Conservation (phyloP, 1,139 yeast species). For the Kodamaea fungicola region DNA sequence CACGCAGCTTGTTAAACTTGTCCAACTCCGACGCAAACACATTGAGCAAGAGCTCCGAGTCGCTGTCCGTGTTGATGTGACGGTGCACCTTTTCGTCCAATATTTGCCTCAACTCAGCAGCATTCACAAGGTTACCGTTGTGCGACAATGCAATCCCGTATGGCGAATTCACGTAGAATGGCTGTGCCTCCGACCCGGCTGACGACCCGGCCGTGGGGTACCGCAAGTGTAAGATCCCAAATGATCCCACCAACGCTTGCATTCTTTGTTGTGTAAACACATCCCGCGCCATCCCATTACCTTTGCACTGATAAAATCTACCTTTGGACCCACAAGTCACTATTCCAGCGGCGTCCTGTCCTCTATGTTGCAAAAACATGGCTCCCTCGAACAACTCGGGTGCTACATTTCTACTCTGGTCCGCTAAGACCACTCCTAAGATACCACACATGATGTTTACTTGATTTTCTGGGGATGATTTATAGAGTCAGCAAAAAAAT, state of each 20-base stretch:
- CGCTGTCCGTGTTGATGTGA: constrained; percentile 95
- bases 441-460: constrained; percentile 81
- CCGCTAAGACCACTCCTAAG: constrained; percentile 80
- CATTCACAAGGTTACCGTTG: constrained; percentile 92
- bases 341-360: constrained; percentile 99
- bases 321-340: constrained; percentile 95
- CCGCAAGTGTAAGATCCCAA: constrained; percentile 93
- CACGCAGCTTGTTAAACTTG: constrained; percentile 88
- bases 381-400: constrained; percentile 92
- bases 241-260: constrained; percentile 78
- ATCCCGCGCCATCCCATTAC: constrained; percentile 98
- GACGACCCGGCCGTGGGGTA: constrained; percentile 99
- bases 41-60: constrained; percentile 84
- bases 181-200: constrained; percentile 97
- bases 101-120: constrained; percentile 68
- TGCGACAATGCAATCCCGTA: constrained; percentile 89
- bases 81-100: constrained; percentile 94
- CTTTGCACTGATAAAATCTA: constrained; percentile 93
- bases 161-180: constrained; percentile 96
- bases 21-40: constrained; percentile 90
- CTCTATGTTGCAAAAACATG: constrained; percentile 92
- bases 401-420: constrained; percentile 70
- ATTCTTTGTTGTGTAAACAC: constrained; percentile 86
- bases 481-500: constrained; percentile 1
- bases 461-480: not conserved